Conservation (phyloP, 2,329 filamentous ascomycete genomes). For the Aspergillus ustus region DNA sequence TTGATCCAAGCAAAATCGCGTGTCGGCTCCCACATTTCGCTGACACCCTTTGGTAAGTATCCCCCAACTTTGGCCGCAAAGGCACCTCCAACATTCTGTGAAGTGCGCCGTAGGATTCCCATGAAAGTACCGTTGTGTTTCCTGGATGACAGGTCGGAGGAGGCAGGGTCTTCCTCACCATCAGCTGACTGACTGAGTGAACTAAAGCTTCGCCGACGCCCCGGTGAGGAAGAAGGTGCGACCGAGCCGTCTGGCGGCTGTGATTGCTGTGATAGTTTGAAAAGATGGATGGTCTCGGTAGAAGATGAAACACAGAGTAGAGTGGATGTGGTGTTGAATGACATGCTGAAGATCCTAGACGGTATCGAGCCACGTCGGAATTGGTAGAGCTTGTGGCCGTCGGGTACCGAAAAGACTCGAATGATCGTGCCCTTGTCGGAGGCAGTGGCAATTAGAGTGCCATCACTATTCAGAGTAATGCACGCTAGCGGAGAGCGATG, state of each 20-base stretch:
- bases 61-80: conserved; percentile 88
- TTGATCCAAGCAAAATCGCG: conserved; percentile 97
- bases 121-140: conserved; percentile 76
- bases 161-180: conserved; percentile 32
- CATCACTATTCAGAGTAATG: conserved; percentile 89
- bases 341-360: conserved; percentile 97
- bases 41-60: conserved; percentile 90
- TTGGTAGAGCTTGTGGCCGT: conserved; percentile 91
- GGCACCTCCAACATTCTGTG: conserved; percentile 87
- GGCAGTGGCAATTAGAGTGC: conserved; percentile 87
- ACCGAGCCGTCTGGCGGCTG: conserved; percentile 33
- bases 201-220: conserved; percentile 32
- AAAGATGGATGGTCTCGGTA: conserved; percentile 95
- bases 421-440: conserved; percentile 98
- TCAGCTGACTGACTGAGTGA: conserved; percentile 34
- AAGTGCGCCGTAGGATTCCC: conserved; percentile 90
- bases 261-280: conserved; percentile 67
- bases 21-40: conserved; percentile 95
- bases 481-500: conserved; percentile 90
- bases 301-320: conserved; percentile 94
- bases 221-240: conserved; percentile 30
- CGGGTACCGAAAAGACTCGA: conserved; percentile 89
- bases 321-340: conserved; percentile 93
- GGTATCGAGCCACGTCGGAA: conserved; percentile 96
- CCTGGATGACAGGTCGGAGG: conserved; percentile 43